Base-by-base conservation (phyloP, 1,284 basidiomycete species). In the Microbotryum scabiosae region DNA sequence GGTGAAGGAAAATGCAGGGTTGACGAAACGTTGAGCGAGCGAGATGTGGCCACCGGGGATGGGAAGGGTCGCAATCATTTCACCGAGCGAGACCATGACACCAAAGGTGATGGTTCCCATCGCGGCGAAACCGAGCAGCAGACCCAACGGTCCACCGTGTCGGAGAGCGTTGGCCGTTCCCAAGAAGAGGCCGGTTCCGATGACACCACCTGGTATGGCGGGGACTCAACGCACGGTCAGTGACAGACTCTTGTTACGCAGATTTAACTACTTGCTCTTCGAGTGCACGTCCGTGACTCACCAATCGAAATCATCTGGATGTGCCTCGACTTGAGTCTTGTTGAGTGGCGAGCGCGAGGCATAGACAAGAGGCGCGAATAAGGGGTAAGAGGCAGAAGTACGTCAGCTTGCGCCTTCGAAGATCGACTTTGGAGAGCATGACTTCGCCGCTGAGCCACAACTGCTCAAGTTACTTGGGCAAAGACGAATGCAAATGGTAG, bases 1-100 rank as follows among this genome's bases (percentile, higher is more conserved):
- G 18, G 87, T 82, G 70, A 90, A 90, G 1, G 85, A 85, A 62
- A 90, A 79, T 3, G 88, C 85, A 6, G 85, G 84, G 71, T 88
- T 84, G 28, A 90, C 84, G 72, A 89, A 89, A 48, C 86, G 84
- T 66, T 83, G 83, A 5, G 88, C 86, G 46, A 90, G 78, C 54
- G 82, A 85, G 73, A 91, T 86, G 73, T 90, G 88, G 6, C 88
- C 84, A 63, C 84, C 85, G 53, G 79, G 51, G 28, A 75, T 64
- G n/a, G 76, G 75, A 4, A 75, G 69, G 30, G 73, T 86, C 0
- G 84, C 81, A 59, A 85, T 76, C 84, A 86, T 85, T 71, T 82
- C 81, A 51, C 80, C 80, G 32, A 66, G 55, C 56, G 67, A 64
- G 49, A 72, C 66, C 75, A 77, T 76, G 63, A 77, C 75, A 10